Base-by-base conservation (phyloP, 768 basidiomycete species). In the Mycena albidolilacea region DNA sequence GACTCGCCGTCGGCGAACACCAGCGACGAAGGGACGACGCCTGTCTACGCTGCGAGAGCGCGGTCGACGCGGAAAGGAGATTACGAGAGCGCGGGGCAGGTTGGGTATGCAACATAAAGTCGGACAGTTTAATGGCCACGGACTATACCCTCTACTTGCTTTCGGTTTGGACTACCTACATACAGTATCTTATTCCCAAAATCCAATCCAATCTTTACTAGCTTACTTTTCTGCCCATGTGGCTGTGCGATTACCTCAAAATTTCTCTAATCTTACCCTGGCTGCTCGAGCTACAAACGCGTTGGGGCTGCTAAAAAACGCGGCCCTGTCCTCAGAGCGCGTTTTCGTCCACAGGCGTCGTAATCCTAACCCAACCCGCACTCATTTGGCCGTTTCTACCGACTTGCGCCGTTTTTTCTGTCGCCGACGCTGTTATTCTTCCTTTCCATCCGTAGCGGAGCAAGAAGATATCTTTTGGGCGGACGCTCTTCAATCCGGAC, bases 361-460 rank as follows among this genome's bases (percentile, higher is more conserved):
- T 54, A 59, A 73, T 55, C 69, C 71, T 58, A 62, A 69, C 52
- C 64, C 67, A 70, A 44, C 12, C 5, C 48, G 41, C 21, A 67
- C 37, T n/a, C 44, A 65, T 30, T 38, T 64, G 46, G 67, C 57
- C 7, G 67, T 75, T 10, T 57, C 50, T 57, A 60, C 55, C 64
- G 72, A 72, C 21, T 44, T 69, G 59, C 76, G 64, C 68, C 70
- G 44, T 61, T 79, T 66, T 65, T 75, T 66, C 66, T 76, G 71
- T 44, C 67, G 75, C 39, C 71, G 60, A 38, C 71, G 69, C 15
- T 76, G 71, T 39, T 75, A 70, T 46, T 75, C 71, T 69, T 37
- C 71, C 64, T 66, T 55, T 57, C 68, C 64, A 3, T 62, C 68
- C 1, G 23, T 52, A 1, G 54, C n/a, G 48, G 72, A 73, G 60